These are phyloP conservation scores for Hibiscus trionum DNA, from an alignment of 345 rosid species.

Conservation along the genomic window DNA sequence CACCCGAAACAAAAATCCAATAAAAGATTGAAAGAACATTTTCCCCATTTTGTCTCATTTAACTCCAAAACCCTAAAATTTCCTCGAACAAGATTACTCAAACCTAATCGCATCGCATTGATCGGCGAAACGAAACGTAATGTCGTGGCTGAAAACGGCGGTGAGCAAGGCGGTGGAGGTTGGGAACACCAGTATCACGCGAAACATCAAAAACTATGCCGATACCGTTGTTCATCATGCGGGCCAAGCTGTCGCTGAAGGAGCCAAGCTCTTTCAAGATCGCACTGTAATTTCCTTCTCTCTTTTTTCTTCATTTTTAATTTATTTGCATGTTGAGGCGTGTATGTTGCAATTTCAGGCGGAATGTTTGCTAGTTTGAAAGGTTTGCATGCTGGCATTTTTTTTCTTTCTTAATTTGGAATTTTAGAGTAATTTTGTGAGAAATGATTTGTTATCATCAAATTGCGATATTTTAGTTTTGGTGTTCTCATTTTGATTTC, in stretches of 20 bases:
- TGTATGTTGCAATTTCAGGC: background rate
- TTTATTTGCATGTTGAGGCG: background rate
- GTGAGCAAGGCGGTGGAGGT: slow-evolving; percentile 92
- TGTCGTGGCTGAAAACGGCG: slow-evolving; percentile 92
- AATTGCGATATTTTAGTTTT: background rate
- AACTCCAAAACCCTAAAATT: background rate
- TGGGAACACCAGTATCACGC: slow-evolving; percentile 88
- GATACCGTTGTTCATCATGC: slow-evolving; percentile 94
- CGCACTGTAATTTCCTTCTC: slow-evolving; percentile 52
- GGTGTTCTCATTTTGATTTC: background rate
- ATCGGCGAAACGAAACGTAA: slow-evolving; percentile 3
- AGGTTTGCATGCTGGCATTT: background rate
- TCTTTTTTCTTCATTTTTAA: background rate
- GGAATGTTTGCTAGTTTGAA: background rate
- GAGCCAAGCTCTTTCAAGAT: slow-evolving; percentile 91
- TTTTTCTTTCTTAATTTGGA: background rate
- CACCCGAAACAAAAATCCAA: background rate
- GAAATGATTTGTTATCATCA: background rate
- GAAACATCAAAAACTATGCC: slow-evolving; percentile 74
- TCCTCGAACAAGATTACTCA: background rate
- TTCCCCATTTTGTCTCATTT: background rate
- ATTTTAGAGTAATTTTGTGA: background rate
- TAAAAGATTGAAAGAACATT: background rate
- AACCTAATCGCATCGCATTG: background rate
- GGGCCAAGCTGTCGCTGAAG: slow-evolving; percentile 90